Base-by-base conservation (phyloP, 176 grass and related monocot species). In the Cenchrus fungigraminus region DNA sequence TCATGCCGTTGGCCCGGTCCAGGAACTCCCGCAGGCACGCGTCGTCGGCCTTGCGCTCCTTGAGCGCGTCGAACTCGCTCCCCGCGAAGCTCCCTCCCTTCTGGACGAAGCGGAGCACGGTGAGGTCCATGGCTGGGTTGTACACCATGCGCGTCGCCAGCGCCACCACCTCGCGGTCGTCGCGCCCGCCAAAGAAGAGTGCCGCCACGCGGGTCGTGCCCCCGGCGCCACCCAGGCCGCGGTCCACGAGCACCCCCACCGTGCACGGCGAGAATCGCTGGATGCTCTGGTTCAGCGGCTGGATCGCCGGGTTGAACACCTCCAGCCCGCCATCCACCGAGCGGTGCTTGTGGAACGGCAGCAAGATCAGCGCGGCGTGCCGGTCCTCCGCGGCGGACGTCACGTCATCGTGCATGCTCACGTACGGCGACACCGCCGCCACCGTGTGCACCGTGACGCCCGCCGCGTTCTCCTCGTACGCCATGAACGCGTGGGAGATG, bases 271-370 rank as follows among this genome's bases (percentile, higher is more conserved):
- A 67, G 79, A 83, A 77, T 5, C 52, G 58, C 64, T 85, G 78
- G 52, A 95, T 46, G 77, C 5, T 88, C 55, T 73, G 45, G 76
- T 98, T 98, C 7, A 95, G 66, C 5, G 65, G 4, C 71, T 88
- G 87, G 15, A 95, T 79, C 8, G 82, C 75, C 56, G 84, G 84
- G 85, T 98, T 70, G 43, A 54, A 76, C 45, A 82, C 55, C 79
- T 85, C 87, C 87, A 93, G 55, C 20, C 67, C 89, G 19, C 95
- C 95, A 86, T 95, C 92, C 42, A 95, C 85, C 3, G 85, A 74
- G 9, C 82, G 79, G 37, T 93, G 87, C 95, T 89, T 98, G 91
- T 98, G 95, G 89, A 98, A 98, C 1, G 92, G 89, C 71, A 98
- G 85, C 45, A 98, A 34, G 77, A 98, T 86, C 4, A 98, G 55